phyloP scores from a whole-genome alignment of 305 asterid species.

The Withania somnifera region DNA sequence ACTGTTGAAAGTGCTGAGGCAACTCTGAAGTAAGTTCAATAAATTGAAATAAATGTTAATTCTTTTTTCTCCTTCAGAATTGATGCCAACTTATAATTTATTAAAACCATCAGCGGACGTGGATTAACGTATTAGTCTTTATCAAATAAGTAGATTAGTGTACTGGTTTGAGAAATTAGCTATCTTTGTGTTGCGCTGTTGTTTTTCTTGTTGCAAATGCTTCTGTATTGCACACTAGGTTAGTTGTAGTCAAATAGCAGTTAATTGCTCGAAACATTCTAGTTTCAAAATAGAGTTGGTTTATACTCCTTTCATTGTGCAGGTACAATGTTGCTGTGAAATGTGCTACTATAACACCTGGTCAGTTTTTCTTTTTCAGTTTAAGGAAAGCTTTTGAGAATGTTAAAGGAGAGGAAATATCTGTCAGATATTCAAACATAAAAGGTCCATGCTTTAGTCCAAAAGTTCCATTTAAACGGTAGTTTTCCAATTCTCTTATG shows the following conservation, averaged over 20 bases:
- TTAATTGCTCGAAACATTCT: neutral
- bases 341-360: constrained; percentile 88
- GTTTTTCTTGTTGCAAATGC: neutral
- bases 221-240: neutral
- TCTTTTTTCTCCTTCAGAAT: neutral
- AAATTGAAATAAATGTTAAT: neutral
- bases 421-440: neutral
- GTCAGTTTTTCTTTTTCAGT: constrained; percentile 15
- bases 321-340: constrained; percentile 88
- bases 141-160: neutral
- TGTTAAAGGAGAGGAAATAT: neutral
- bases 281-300: neutral
- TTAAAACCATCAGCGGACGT: neutral
- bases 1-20: constrained; percentile 93
- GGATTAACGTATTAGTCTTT: neutral
- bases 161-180: neutral
- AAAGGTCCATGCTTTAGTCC: neutral
- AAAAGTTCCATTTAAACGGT: neutral
- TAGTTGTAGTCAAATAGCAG: neutral
- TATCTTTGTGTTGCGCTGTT: neutral
- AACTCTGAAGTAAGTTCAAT: constrained; percentile 55
- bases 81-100: neutral
- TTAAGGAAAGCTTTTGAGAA: neutral
- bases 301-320: neutral
- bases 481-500: neutral